Conservation (phyloP, 2,329 filamentous ascomycete genomes). For the Shiraia sp. region DNA sequence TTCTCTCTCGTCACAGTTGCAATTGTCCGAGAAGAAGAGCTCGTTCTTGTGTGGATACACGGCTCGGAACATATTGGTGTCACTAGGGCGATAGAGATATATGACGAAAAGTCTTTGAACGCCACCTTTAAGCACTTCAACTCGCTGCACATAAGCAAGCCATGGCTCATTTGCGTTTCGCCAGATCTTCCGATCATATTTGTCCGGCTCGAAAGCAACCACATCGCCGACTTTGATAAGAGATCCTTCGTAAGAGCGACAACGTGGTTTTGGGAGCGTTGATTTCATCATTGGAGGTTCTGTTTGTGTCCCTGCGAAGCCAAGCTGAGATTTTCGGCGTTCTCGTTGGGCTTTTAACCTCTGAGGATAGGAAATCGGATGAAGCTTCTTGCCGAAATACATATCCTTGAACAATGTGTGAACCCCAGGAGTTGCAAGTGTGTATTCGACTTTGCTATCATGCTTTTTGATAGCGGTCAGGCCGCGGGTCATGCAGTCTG, state of each 20-base stretch:
- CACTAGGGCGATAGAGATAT: constrained; percentile 73
- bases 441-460: constrained; percentile 43
- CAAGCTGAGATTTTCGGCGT: constrained; percentile 15
- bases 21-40: constrained; percentile 76
- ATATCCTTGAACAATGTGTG: constrained; percentile 67
- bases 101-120: constrained; percentile 62
- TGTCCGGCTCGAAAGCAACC: constrained; percentile 52
- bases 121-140: constrained; percentile 32
- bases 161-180: constrained; percentile 60
- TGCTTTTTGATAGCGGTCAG: constrained; percentile 14
- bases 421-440: constrained; percentile 72
- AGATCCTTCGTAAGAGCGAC: constrained; percentile 6
- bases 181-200: constrained; percentile 58
- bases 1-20: constrained; percentile 64
- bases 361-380: constrained; percentile 21
- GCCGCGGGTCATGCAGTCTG: constrained; percentile 46
- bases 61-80: constrained; percentile 71
- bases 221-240: constrained; percentile 53
- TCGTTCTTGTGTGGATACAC: constrained; percentile 73
- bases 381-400: constrained; percentile 60
- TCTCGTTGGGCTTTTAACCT: constrained; percentile 11
- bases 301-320: constrained; percentile 16
- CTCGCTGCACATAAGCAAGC: constrained; percentile 70
- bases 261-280: not conserved
- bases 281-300: not conserved